Base-by-base conservation (phyloP, 2,329 filamentous ascomycete genomes). In the Trichoderma cornu-damae region DNA sequence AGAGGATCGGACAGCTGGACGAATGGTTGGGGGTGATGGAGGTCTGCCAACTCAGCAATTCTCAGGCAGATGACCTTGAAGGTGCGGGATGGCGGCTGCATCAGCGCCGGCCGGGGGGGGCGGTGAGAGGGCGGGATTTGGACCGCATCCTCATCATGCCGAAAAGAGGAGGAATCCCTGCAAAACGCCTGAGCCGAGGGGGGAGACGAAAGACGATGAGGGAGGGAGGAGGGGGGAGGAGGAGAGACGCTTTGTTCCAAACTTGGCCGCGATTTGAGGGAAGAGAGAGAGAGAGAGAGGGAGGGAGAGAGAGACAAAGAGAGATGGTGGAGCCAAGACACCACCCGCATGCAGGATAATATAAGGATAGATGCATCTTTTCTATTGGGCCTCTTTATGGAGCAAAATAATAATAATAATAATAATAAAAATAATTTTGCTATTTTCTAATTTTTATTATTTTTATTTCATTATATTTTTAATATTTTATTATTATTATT, bases 41-140 rank as follows among this genome's bases (percentile, higher is more conserved):
- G 61, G 62, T 53, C 60, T 69, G 69, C 68, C 70, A 72, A 59
- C 70, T 72, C 70, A 72, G 67, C 69, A 70, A 62, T 64, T 61
- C 58, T 48, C 59, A 60, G 62, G 68, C 70, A 72, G 70, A 72
- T 72, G 70, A 72, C 70, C 70, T 57, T 24, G 40, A 34, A 59
- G 43, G 30, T 30, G 54, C 46, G 54, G 46, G 46, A 50, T 50
- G 38, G 54, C 54, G 53, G 54, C 37, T 57, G 53, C 53, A 57
- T 49, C 53, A 57, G 44, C 44, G 53, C 53, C 53, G 34, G n/a
- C n/a, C n/a, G n/a, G 43, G 52, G 53, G 53, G 44, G 50, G 50
- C 49, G 51, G 51, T 55, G 51, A 55, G 42, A 47, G 34, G 40
- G 43, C 43, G 30, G 43, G 43, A 46, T 16, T 28, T 16, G 35